These are phyloP conservation scores for Suillus discolor DNA, from an alignment of 768 basidiomycete species.

Conservation along the genomic window DNA sequence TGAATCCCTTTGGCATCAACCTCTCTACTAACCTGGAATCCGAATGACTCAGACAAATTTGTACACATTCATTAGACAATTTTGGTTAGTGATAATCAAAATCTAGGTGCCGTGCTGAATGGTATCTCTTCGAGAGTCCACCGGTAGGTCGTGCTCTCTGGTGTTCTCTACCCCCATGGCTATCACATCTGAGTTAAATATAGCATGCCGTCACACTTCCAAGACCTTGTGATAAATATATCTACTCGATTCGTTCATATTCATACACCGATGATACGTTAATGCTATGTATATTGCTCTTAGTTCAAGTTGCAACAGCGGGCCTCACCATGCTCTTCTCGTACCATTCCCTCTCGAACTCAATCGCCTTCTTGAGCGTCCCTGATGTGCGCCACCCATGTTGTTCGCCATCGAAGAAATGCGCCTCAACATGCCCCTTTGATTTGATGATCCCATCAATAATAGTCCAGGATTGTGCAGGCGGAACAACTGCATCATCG, in stretches of 20 bases:
- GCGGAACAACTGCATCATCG: constrained; percentile 65
- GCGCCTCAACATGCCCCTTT: constrained; percentile 32
- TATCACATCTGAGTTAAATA: no score
- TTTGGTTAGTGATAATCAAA: not conserved
- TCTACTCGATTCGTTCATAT: not conserved
- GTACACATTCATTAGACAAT: not conserved
- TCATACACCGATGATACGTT: not conserved
- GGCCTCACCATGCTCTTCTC: constrained; percentile 17
- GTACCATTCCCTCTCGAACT: constrained; percentile 40
- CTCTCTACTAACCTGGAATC: no score
- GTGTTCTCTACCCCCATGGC: no score
- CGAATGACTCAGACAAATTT: no score
- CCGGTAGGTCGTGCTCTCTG: not conserved
- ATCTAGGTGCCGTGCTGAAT: not conserved
- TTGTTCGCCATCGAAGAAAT: constrained; percentile 46
- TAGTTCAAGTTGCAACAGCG: not conserved
- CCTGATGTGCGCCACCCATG: constrained; percentile 41
- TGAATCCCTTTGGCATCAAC: no score
- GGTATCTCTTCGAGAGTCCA: not conserved
- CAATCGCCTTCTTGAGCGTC: constrained; percentile 37
- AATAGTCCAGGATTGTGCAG: constrained; percentile 50
- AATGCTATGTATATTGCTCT: not conserved
- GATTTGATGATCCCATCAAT: not conserved
- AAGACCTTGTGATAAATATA: not conserved
- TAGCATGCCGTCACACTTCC: not conserved